Conservation (phyloP, 192 early-diverging fungal genomes). For the Globomyces pollinis-pini region DNA sequence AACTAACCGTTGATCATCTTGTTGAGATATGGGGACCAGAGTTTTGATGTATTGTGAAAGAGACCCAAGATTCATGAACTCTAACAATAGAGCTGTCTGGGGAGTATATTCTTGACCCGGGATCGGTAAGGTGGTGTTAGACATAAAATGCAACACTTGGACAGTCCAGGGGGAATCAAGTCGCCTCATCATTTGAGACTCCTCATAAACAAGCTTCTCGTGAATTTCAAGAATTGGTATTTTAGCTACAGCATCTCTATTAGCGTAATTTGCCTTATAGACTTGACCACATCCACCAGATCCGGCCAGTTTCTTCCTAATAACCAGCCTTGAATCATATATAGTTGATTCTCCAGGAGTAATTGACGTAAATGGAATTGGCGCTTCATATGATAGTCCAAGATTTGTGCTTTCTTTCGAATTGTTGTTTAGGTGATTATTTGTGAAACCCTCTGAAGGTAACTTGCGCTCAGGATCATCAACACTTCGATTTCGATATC, state of each 20-base stretch:
- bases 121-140: background rate
- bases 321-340: too few relatives aligned
- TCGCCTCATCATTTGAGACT: background rate
- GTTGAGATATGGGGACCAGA: too few relatives aligned
- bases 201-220: background rate
- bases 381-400: too few relatives aligned
- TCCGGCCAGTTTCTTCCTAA: constrained; percentile 4
- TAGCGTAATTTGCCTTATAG: background rate
- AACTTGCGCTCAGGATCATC: too few relatives aligned
- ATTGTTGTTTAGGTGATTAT: too few relatives aligned
- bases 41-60: too few relatives aligned
- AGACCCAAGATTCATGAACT: constrained; percentile 12
- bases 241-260: constrained; percentile 3
- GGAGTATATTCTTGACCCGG: background rate
- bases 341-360: too few relatives aligned
- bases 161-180: background rate
- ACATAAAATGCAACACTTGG: background rate
- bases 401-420: too few relatives aligned
- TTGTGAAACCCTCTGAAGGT: too few relatives aligned
- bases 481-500: too few relatives aligned
- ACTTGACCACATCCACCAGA: constrained; percentile 7
- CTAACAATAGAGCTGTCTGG: background rate
- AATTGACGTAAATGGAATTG: too few relatives aligned
- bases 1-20: too few relatives aligned
- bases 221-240: background rate